Evolutionary conservation across 169 alveolate species (phyloP).

Genomic region (Plasmodium knowlesi): DNA sequence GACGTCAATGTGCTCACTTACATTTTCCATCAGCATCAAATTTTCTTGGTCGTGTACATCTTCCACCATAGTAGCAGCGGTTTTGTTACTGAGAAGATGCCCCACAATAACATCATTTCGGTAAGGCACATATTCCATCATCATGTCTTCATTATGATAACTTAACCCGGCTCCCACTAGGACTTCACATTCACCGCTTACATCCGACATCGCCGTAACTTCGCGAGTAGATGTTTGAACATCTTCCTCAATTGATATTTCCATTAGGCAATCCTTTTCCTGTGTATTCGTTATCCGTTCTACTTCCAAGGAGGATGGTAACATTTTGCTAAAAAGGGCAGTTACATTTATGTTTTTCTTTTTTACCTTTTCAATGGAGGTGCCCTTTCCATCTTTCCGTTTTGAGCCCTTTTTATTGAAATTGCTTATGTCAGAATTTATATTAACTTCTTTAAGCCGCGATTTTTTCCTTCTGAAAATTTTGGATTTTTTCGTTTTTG

Average conservation of each 20-base stretch:
- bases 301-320: background rate
- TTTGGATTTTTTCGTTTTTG: background rate
- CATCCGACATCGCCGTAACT: background rate
- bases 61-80: background rate
- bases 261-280: background rate
- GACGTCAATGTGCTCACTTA: background rate
- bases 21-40: background rate
- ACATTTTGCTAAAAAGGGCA: background rate
- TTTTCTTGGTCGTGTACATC: background rate
- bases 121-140: background rate
- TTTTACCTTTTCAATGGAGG: background rate
- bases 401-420: background rate
- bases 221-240: background rate
- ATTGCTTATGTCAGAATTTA: background rate
- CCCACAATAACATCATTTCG: background rate
- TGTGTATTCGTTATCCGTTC: background rate
- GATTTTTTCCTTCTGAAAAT: background rate
- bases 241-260: background rate
- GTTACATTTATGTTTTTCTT: background rate
- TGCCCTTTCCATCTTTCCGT: background rate
- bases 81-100: background rate
- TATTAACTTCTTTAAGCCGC: background rate
- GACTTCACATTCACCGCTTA: background rate
- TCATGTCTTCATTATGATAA: background rate
- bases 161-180: background rate